These are phyloP conservation scores for Glycine latifolia DNA, from an alignment of 306 rosid species.

Conservation along the genomic window DNA sequence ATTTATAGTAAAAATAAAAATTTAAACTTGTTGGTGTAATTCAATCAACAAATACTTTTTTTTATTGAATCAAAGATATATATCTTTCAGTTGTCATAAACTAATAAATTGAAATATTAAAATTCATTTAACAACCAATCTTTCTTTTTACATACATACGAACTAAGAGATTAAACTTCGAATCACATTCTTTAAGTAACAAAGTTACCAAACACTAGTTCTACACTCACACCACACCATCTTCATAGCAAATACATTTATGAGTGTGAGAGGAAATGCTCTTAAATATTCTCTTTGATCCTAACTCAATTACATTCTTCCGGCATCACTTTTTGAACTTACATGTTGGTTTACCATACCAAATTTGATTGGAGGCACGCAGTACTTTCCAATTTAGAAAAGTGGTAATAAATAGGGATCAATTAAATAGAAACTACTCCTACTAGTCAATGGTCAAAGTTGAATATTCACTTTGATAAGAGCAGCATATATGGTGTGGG, in stretches of 20 bases:
- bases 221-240: no score
- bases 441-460: background rate
- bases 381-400: background rate
- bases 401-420: background rate
- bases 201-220: no score
- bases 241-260: background rate
- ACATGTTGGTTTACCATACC: background rate
- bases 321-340: background rate
- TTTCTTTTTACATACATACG: no score
- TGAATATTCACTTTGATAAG: background rate
- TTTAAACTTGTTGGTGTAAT: no score
- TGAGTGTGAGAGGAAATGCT: background rate
- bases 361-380: background rate
- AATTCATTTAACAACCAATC: no score
- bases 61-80: no score
- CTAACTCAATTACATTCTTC: background rate
- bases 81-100: no score
- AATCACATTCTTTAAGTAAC: no score
- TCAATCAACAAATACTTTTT: no score
- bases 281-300: background rate
- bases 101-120: no score
- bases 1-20: no score
- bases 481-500: background rate
- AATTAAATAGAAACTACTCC: background rate
- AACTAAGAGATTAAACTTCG: no score